These are phyloP conservation scores for Platanus orientalis DNA, from an alignment of 164 flowering plant species.

Conservation along the genomic window DNA sequence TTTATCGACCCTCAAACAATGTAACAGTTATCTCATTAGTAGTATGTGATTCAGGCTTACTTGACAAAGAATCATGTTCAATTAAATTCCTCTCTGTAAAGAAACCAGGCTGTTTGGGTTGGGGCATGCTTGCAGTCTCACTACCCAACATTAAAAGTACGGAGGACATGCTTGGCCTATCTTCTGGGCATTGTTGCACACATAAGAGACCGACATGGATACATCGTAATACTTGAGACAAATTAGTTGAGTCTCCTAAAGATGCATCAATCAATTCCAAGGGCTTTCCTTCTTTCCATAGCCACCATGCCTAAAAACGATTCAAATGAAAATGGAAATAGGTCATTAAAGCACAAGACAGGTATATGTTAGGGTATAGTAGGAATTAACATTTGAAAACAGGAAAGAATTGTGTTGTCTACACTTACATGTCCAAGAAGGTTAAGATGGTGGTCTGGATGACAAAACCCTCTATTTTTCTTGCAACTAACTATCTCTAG, in stretches of 20 bases:
- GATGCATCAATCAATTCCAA: constrained; percentile 11
- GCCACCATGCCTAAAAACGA: constrained; percentile 27
- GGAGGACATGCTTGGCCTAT: constrained; percentile 26
- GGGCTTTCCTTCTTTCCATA: constrained; percentile 19
- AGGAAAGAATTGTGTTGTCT: neutral
- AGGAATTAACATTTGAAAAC: neutral
- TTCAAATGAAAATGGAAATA: neutral
- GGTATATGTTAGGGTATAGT: no score
- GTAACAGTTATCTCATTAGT: constrained; percentile 7
- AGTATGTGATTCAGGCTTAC: neutral
- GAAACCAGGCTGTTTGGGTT: constrained; percentile 28
- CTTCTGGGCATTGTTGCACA: constrained; percentile 23
- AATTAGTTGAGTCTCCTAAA: neutral
- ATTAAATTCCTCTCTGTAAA: constrained; percentile 7
- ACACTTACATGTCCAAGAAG: constrained; percentile 16
- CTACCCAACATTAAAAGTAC: constrained; percentile 30
- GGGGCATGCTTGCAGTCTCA: constrained; percentile 13
- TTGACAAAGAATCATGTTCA: constrained; percentile 10
- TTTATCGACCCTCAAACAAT: constrained; percentile 13
- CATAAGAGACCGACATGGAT: constrained; percentile 29
- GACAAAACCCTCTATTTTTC: constrained; percentile 24
- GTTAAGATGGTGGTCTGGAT: constrained; percentile 14
- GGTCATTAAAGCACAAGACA: neutral
- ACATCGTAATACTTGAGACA: constrained; percentile 10
- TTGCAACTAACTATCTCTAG: constrained; percentile 31